These are phyloP conservation scores for Penicillium lividum DNA, from an alignment of 495 filamentous ascomycete species.

Conservation along the genomic window DNA sequence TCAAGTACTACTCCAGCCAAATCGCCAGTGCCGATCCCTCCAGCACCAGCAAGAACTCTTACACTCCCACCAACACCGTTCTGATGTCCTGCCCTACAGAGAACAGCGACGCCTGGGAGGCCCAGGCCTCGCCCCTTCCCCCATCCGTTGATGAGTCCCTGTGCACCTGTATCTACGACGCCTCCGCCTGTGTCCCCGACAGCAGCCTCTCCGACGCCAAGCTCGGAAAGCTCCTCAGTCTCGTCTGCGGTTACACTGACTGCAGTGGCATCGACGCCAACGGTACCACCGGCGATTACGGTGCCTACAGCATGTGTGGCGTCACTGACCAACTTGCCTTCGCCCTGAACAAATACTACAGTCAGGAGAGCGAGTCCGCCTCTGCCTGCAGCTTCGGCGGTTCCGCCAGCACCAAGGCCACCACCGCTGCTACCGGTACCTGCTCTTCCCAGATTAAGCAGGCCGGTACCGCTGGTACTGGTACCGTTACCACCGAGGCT, in stretches of 20 bases:
- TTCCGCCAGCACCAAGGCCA: slow-evolving; percentile 55
- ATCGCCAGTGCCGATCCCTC: slow-evolving; percentile 69
- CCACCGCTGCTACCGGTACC: slow-evolving; percentile 47
- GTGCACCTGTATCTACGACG: slow-evolving; percentile 79
- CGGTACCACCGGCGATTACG: slow-evolving; percentile 72
- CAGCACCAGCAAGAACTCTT: slow-evolving; percentile 62
- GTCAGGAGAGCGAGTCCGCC: slow-evolving; percentile 51
- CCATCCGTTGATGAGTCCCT: slow-evolving; percentile 73
- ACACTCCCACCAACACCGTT: slow-evolving; percentile 77
- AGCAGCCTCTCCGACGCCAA: slow-evolving; percentile 48
- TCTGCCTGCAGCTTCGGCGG: slow-evolving; percentile 78
- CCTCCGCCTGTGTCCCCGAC: slow-evolving; percentile 68
- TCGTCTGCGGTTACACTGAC: slow-evolving; percentile 66
- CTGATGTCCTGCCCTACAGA: slow-evolving; percentile 70
- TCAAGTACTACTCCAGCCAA: slow-evolving; percentile 67
- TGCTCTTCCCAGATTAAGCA: slow-evolving; percentile 58
- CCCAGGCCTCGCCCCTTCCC: slow-evolving; percentile 64
- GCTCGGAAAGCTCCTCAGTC: slow-evolving; percentile 67
- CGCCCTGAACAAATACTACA: slow-evolving; percentile 81
- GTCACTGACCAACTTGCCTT: slow-evolving; percentile 75
- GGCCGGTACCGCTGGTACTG: slow-evolving; percentile 65
- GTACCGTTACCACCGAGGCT: slow-evolving; percentile 57
- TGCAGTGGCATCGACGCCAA: slow-evolving; percentile 76
- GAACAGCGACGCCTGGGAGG: slow-evolving; percentile 62
- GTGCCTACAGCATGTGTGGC: slow-evolving; percentile 88